A percentile compares a stretch with the other conserved stretches of the same genome.
phyloP scores from a whole-genome alignment of 192 early-diverging fungal species.

The Coemansia sp. region DNA sequence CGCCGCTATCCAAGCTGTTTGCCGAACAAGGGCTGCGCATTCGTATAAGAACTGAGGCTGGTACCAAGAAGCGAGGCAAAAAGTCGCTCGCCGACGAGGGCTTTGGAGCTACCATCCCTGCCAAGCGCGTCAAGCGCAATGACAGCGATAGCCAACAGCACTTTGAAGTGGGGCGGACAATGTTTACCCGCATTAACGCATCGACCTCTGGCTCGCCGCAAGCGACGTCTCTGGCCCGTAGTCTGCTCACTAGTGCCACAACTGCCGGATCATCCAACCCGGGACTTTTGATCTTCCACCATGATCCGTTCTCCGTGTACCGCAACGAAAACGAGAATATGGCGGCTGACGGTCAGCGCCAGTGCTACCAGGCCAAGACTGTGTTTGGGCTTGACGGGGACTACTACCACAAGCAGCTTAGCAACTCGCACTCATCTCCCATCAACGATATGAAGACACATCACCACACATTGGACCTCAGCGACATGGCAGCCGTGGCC shows the following conservation, averaged over 20 bases:
- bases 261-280: background rate
- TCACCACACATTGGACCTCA: slow-evolving; percentile 25
- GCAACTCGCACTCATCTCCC: background rate
- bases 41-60: slow-evolving; percentile 88
- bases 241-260: background rate
- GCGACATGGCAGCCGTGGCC: slow-evolving; percentile 55
- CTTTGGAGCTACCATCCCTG: background rate
- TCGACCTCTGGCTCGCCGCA: slow-evolving; percentile 9
- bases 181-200: slow-evolving; percentile 3
- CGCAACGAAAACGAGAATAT: slow-evolving; percentile 26
- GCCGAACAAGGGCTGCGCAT: slow-evolving; percentile 95
- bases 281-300: slow-evolving; percentile 23
- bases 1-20: slow-evolving; percentile 85
- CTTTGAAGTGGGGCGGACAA: background rate
- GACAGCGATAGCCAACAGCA: background rate
- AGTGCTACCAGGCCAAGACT: slow-evolving; percentile 10
- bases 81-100: slow-evolving; percentile 5
- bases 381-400: slow-evolving; percentile 9
- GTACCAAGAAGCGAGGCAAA: slow-evolving; percentile 54
- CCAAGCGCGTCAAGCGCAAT: slow-evolving; percentile 22
- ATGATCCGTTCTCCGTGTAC: slow-evolving; percentile 26
- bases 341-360: background rate
- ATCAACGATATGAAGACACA: slow-evolving; percentile 4
- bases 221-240: background rate
- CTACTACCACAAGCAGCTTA: slow-evolving; percentile 1